Percentiles rank a stretch among this genome's conserved stretches.
These are phyloP conservation scores for Penicillium herquei DNA, from an alignment of 495 filamentous ascomycete species.

Conservation along the genomic window DNA sequence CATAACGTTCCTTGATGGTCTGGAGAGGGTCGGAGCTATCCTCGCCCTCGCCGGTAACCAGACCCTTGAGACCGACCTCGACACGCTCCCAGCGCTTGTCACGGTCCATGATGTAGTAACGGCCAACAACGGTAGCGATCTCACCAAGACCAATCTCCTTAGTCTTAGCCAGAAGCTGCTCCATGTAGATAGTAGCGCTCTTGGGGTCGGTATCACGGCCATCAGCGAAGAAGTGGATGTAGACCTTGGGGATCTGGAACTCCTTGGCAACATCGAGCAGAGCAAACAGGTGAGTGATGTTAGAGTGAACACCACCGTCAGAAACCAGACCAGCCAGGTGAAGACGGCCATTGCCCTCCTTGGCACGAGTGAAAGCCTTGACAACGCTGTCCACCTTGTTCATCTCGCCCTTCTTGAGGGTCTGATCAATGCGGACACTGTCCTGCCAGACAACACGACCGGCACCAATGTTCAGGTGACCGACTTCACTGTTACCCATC, in stretches of 20 bases:
- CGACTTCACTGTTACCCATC: slow-evolving; percentile 99
- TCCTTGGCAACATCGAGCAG: slow-evolving; percentile 88
- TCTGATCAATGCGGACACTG: slow-evolving; percentile 95
- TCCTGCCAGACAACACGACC: slow-evolving; percentile 99
- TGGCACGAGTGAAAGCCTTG: slow-evolving; percentile 75
- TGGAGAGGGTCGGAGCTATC: slow-evolving; percentile 77
- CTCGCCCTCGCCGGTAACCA: slow-evolving; percentile 84
- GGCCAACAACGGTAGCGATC: slow-evolving; percentile 89
- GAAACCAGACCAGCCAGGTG: slow-evolving; percentile 89
- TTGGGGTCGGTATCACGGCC: slow-evolving; percentile 97
- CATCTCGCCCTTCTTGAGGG: slow-evolving; percentile 85
- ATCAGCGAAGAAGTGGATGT: slow-evolving; percentile 98
- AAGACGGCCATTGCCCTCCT: slow-evolving; percentile 84
- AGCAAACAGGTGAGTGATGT: slow-evolving; percentile 87
- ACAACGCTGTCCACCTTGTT: slow-evolving; percentile 74
- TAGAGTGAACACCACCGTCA: slow-evolving; percentile 93
- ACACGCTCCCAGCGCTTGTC: slow-evolving; percentile 98
- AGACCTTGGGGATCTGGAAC: slow-evolving; percentile 81
- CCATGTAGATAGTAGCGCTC: slow-evolving; percentile 80
- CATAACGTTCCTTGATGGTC: slow-evolving; percentile 85
- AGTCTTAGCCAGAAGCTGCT: slow-evolving; percentile 71
- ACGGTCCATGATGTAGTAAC: slow-evolving; percentile 99
- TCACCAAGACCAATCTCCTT: slow-evolving; percentile 83
- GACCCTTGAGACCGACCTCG: slow-evolving; percentile 81
- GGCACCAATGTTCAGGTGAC: slow-evolving; percentile 97